Percentiles rank a stretch among this genome's conserved stretches.
Conservation (phyloP, 495 filamentous ascomycete genomes). For the Lasiosphaeriaceae sp. region DNA sequence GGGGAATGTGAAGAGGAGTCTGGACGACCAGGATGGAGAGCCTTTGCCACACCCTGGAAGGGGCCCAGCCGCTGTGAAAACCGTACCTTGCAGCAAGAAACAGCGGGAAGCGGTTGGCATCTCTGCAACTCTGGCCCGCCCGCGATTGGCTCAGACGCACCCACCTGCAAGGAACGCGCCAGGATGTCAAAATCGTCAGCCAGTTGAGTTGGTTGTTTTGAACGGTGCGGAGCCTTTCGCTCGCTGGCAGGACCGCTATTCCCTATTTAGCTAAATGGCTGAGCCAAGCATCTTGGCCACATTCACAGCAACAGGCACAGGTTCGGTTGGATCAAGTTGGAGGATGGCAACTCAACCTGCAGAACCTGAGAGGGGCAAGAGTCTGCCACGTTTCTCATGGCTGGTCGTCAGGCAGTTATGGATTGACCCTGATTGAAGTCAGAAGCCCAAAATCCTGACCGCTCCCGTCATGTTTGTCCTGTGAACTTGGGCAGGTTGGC, state of each 20-base stretch:
- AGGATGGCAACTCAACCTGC: not conserved
- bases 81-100: conserved; percentile 3
- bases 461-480: too few species aligned
- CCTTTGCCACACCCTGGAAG: not conserved
- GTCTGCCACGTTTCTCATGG: not conserved
- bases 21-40: not conserved
- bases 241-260: not conserved
- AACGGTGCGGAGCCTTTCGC: not conserved
- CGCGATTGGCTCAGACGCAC: conserved; percentile 13
- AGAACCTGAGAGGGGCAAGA: not conserved
- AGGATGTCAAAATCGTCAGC: conserved; percentile 2
- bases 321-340: not conserved
- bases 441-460: too few species aligned
- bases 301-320: not conserved
- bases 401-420: not conserved
- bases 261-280: not conserved
- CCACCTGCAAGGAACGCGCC: conserved; percentile 19
- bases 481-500: too few species aligned
- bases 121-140: not conserved
- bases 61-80: not conserved
- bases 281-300: not conserved
- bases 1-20: not conserved
- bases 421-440: too few species aligned
- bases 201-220: conserved; percentile 17
- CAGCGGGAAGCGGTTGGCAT: not conserved